These are phyloP conservation scores for Erythrophleum ivorense DNA, from an alignment of 331 rosid species.

Conservation along the genomic window DNA sequence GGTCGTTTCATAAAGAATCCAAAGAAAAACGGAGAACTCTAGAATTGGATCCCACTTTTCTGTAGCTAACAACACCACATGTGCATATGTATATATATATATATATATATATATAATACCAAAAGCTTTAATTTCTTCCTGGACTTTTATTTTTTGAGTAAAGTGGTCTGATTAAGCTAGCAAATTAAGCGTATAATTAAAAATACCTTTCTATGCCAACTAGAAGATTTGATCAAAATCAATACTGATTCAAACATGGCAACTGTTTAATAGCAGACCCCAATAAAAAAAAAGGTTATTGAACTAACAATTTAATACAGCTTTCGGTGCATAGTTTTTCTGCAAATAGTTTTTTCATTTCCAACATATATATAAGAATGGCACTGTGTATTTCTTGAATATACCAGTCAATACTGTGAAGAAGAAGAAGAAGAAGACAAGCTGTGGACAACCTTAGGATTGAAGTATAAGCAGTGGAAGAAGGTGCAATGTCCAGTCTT, in stretches of 20 bases:
- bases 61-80: not conserved
- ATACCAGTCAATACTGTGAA: slow-evolving; percentile 3
- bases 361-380: not conserved
- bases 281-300: not conserved
- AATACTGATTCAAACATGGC: not conserved
- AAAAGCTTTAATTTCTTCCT: not conserved
- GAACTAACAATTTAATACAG: not conserved
- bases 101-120: not conserved
- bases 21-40: not conserved
- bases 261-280: not conserved
- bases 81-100: not conserved
- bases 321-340: not conserved
- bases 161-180: not conserved
- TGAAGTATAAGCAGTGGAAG: slow-evolving; percentile 28
- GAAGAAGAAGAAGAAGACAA: slow-evolving; percentile 11
- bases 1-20: slow-evolving; percentile 3
- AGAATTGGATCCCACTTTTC: slow-evolving; percentile 4
- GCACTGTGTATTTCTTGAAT: not conserved
- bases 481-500: slow-evolving; percentile 17
- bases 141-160: not conserved
- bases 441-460: slow-evolving; percentile 20
- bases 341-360: not conserved
- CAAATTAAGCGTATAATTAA: not conserved
- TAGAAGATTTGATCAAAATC: not conserved
- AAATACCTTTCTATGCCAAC: not conserved